Base-by-base conservation (phyloP, 108 stramenopile genomes). In the Nitzschia palea region DNA sequence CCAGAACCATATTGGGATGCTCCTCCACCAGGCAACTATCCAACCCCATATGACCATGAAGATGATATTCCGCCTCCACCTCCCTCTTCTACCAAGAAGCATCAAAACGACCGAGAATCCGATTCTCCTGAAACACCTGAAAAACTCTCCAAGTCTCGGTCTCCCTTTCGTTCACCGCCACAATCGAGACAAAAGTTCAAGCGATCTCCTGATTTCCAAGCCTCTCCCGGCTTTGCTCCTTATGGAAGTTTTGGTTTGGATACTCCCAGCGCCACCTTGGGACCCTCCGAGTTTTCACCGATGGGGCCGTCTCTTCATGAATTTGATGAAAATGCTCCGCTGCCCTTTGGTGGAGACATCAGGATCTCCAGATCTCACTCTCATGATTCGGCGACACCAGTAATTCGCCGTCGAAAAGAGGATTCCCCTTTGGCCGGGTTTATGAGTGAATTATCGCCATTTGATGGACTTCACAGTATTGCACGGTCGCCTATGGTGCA, bases 221-320 rank as follows among this genome's bases (percentile, higher is more conserved):
- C 48, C n/a, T 66, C 62, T 35, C 65, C 48, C 4, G 10, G n/a
- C 17, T 31, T 51, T 34, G 55, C 47, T 43, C 8, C 31, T 27
- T 53, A 50, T 32, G 73, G 78, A 27, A 81, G 80, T 45, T 81
- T 81, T 69, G 78, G 69, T 1, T 64, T 81, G 61, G 79, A 74
- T 28, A 80, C 79, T 31, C 79, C 79, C 8, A 56, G 54, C 30
- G 73, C 62, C 5, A 57, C 59, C 1, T 50, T 68, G 31, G 36
- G 61, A 15, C 25, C 20, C 9, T 54, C 44, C 10, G 74, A 67
- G 23, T 80, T 70, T 59, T 80, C 79, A 10, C 79, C 79, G 12
- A 73, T 75, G 73, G 74, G 78, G 32, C 68, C 70, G 10, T 23
- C 55, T 1, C 65, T 79, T 26, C 47, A 43, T 53, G 59, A 60